Percentiles rank a stretch among this genome's conserved stretches.
phyloP scores from a whole-genome alignment of 768 basidiomycete genomes.

The Lactifluus subvellereus region DNA sequence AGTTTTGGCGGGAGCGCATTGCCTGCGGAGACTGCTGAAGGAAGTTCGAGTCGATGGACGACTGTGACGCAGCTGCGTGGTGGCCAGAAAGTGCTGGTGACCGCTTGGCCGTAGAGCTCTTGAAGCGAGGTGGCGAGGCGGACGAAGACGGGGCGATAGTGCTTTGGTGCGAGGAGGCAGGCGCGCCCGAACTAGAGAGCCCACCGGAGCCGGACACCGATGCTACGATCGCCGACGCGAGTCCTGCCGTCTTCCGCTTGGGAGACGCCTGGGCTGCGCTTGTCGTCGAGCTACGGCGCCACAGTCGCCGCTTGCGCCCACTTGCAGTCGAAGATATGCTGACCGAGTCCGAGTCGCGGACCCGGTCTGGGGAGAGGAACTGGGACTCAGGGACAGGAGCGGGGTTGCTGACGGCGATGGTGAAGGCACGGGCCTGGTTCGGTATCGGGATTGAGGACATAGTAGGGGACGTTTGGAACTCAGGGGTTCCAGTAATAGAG shows the following conservation, averaged over 20 bases:
- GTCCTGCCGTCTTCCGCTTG: constrained; percentile 43
- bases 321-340: constrained; percentile 25
- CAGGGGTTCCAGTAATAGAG: constrained; percentile 35
- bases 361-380: constrained; percentile 17
- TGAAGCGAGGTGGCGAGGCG: constrained; percentile 5
- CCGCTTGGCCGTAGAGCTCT: constrained; percentile 3
- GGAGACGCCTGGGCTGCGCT: constrained; percentile 19
- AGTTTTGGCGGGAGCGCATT: constrained; percentile 27
- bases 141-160: neutral
- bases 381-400: neutral
- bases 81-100: constrained; percentile 18
- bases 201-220: constrained; percentile 55
- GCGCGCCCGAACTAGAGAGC: constrained; percentile 13
- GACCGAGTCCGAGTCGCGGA: constrained; percentile 23
- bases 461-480: constrained; percentile 4
- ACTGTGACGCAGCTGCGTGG: constrained; percentile 11
- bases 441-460: constrained; percentile 1
- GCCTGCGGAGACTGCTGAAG: constrained; percentile 16
- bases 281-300: constrained; percentile 15
- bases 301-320: constrained; percentile 18
- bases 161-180: neutral
- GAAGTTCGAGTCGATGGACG: constrained; percentile 22
- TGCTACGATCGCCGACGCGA: constrained; percentile 64
- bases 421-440: constrained; percentile 1
- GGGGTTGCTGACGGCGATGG: neutral